Evolutionary conservation across 306 rosid genomes (phyloP).

Genomic region (Malus sylvestris): DNA sequence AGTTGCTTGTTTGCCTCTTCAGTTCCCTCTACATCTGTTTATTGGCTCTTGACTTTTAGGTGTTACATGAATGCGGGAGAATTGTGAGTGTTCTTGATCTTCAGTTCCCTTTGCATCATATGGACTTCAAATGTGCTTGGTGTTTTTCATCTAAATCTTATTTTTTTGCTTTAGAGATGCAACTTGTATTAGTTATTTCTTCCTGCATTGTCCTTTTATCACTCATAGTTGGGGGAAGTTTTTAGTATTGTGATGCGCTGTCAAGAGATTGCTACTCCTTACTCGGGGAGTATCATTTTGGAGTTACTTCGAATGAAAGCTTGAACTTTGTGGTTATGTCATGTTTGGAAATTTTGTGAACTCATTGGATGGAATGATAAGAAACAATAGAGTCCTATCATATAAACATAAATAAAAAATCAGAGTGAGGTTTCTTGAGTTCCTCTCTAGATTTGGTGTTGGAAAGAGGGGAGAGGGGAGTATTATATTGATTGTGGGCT

Average conservation of each 20-base stretch:
- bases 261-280: background rate
- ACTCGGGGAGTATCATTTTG: background rate
- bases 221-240: background rate
- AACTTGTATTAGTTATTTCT: background rate
- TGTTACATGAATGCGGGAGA: background rate
- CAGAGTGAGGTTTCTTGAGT: background rate
- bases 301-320: background rate
- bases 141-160: background rate
- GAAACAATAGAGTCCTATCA: background rate
- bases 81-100: background rate
- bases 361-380: background rate
- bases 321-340: background rate
- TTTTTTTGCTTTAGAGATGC: background rate
- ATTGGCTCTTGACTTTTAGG: background rate
- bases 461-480: background rate
- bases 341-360: background rate
- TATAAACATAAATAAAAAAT: background rate
- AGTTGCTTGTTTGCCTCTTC: background rate
- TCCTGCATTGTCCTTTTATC: background rate
- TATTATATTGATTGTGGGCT: background rate
- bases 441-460: background rate
- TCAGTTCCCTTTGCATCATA: background rate
- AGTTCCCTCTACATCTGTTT: background rate
- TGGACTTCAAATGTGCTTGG: background rate
- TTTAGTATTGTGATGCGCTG: background rate